A percentile compares a stretch with the other conserved stretches of the same genome.
Evolutionary conservation across 495 filamentous ascomycete species (phyloP).

Genomic region (Hypoxylon cercidicola): DNA sequence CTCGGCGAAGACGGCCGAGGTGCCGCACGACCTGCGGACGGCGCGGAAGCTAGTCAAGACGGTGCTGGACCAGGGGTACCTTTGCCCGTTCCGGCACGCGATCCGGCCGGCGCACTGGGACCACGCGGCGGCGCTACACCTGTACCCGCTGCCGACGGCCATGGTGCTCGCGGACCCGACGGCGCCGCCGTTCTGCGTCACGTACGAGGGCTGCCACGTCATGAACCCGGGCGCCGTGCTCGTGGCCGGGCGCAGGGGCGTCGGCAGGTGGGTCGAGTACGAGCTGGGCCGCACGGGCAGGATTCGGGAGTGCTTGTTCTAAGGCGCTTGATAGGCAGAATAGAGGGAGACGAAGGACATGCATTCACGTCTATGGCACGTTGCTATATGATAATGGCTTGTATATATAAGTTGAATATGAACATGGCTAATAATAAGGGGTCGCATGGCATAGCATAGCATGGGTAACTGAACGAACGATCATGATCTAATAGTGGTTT

Average conservation of each 20-base stretch:
- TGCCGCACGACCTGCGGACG: slow-evolving; percentile 63
- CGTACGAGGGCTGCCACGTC: slow-evolving; percentile 94
- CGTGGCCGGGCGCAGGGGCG: slow-evolving; percentile 67
- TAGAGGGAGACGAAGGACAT: no score
- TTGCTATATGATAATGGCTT: not conserved
- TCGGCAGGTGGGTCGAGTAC: slow-evolving; percentile 87
- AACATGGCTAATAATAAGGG: slow-evolving; percentile 7
- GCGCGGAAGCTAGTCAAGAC: slow-evolving; percentile 92
- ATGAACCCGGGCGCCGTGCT: slow-evolving; percentile 90
- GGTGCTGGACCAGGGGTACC: slow-evolving; percentile 87
- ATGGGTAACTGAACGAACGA: slow-evolving; percentile 10
- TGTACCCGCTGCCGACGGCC: slow-evolving; percentile 89
- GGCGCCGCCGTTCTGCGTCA: slow-evolving; percentile 80
- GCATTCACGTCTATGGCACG: not conserved
- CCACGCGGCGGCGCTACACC: slow-evolving; percentile 71
- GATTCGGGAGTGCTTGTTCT: slow-evolving; percentile 59
- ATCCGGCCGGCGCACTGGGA: slow-evolving; percentile 90
- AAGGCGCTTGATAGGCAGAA: no score
- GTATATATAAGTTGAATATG: slow-evolving; percentile 5
- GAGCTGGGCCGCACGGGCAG: slow-evolving; percentile 66
- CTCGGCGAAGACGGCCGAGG: slow-evolving; percentile 23
- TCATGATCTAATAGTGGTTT: slow-evolving; percentile 1
- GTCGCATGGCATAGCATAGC: slow-evolving; percentile 17
- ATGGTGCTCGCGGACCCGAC: slow-evolving; percentile 85
- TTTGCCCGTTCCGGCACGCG: slow-evolving; percentile 84